Conservation (phyloP, 352 stramenopile species). For the Phytophthora tubulina region DNA sequence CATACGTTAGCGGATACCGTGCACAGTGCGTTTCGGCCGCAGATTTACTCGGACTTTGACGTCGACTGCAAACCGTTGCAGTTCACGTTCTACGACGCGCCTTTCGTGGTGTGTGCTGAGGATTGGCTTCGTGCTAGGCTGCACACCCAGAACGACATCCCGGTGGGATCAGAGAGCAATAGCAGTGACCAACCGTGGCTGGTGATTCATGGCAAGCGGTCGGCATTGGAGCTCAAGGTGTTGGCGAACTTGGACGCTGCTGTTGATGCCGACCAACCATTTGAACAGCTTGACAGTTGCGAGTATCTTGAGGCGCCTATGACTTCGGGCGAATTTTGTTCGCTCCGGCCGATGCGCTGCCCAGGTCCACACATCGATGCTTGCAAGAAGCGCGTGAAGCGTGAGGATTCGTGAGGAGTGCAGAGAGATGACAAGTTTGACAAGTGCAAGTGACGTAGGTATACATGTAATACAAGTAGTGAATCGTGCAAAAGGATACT, state of each 20-base stretch:
- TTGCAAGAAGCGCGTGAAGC: conserved; percentile 23
- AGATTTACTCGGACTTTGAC: conserved; percentile 38
- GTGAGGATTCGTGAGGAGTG: conserved; percentile 8
- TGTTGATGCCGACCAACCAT: conserved; percentile 3
- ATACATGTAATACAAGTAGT: neutral
- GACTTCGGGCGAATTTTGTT: conserved; percentile 39
- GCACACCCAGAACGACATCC: neutral
- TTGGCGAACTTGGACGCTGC: neutral
- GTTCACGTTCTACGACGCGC: conserved; percentile 42
- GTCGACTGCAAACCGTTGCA: conserved; percentile 49
- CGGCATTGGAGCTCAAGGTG: conserved; percentile 32
- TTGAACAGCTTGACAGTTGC: conserved; percentile 29
- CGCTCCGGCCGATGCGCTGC: conserved; percentile 8
- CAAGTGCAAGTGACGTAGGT: conserved; percentile 22
- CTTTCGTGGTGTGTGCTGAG: conserved; percentile 48
- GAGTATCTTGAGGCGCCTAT: conserved; percentile 51
- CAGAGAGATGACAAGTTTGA: conserved; percentile 17
- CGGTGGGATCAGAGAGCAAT: neutral
- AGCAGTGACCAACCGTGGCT: conserved; percentile 21
- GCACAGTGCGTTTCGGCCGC: conserved; percentile 40
- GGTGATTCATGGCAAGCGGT: conserved; percentile 41
- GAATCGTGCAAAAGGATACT: no score
- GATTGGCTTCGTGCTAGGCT: conserved; percentile 41
- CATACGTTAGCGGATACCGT: conserved; percentile 46
- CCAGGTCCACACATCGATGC: conserved; percentile 22